Conservation (phyloP, 371 early-diverging fungal genomes). For the Syncephalastrum monosporum region DNA sequence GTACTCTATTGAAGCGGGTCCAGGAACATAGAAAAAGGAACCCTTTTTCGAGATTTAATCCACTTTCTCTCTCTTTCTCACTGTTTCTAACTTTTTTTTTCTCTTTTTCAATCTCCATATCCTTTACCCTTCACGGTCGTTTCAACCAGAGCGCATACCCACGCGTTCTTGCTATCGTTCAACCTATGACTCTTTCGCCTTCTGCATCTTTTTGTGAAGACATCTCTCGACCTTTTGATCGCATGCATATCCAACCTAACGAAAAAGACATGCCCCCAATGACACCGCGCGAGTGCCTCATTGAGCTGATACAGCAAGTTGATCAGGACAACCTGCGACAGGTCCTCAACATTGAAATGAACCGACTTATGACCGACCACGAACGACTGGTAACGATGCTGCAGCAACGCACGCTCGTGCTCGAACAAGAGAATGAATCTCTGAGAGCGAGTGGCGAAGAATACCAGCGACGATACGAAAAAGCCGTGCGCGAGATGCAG, state of each 20-base stretch:
- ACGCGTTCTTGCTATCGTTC: not conserved
- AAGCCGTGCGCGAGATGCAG: constrained; percentile 51
- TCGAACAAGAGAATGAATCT: constrained; percentile 36
- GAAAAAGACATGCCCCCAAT: constrained; percentile 9
- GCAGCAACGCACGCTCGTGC: constrained; percentile 31
- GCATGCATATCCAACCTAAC: constrained; percentile 5
- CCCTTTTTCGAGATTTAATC: too few species aligned
- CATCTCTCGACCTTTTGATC: constrained; percentile 7
- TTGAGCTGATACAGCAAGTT: constrained; percentile 19
- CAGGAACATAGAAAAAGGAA: too few species aligned
- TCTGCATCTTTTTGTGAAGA: constrained; percentile 8
- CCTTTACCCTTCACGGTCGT: constrained; percentile 2
- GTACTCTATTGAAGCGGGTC: too few species aligned
- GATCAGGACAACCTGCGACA: constrained; percentile 22
- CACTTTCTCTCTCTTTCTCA: too few species aligned
- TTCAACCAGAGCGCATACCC: not conserved
- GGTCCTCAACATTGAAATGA: constrained; percentile 27
- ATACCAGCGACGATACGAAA: constrained; percentile 39
- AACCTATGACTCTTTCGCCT: constrained; percentile 2
- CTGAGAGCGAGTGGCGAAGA: constrained; percentile 17
- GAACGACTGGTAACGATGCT: constrained; percentile 30
- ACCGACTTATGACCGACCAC: constrained; percentile 28
- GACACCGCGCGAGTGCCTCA: constrained; percentile 13
- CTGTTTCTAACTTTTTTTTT: too few species aligned
- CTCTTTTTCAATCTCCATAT: not conserved